Percentiles rank a stretch among this genome's conserved stretches.
phyloP scores from a whole-genome alignment of 2,329 filamentous ascomycete species.

The Dactylellina sp. region DNA sequence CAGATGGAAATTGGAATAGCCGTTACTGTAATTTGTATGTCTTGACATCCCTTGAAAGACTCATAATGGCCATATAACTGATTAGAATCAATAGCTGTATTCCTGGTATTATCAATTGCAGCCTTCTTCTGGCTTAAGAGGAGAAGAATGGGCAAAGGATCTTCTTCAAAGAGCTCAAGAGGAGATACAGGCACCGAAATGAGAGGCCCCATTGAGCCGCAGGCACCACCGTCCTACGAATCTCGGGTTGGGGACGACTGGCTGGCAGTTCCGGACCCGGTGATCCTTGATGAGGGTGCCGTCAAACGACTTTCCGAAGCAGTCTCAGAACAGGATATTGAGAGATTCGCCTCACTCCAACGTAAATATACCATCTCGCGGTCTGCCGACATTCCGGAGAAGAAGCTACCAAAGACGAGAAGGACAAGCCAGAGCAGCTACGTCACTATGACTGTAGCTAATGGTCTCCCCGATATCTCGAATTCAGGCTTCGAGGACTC shows the following conservation, averaged over 20 bases:
- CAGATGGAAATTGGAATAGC: constrained; percentile 50
- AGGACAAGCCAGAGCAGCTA: constrained; percentile 36
- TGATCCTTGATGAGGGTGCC: constrained; percentile 24
- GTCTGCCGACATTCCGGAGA: constrained; percentile 39
- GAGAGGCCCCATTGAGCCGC: constrained; percentile 36
- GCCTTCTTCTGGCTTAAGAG: constrained; percentile 46
- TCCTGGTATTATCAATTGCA: constrained; percentile 20
- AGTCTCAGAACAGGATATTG: constrained; percentile 33
- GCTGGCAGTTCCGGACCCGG: constrained; percentile 28
- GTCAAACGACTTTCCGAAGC: constrained; percentile 38
- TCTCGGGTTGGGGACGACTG: constrained; percentile 36
- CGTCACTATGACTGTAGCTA: constrained; percentile 45
- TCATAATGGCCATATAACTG: not conserved
- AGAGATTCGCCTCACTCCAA: constrained; percentile 38
- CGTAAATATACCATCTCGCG: constrained; percentile 56
- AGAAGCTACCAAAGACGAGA: constrained; percentile 1
- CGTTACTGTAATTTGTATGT: constrained; percentile 49
- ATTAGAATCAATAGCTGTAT: constrained; percentile 11
- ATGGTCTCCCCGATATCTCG: constrained; percentile 37
- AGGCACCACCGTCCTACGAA: constrained; percentile 18
- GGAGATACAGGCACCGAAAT: constrained; percentile 6
- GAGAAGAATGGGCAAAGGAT: constrained; percentile 16
- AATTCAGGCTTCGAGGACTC: constrained; percentile 40
- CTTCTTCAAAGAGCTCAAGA: constrained; percentile 1
- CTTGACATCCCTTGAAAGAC: not conserved